Evolutionary conservation across 352 stramenopile genomes (phyloP).

Genomic region (Globisporangium recalcitrans): DNA sequence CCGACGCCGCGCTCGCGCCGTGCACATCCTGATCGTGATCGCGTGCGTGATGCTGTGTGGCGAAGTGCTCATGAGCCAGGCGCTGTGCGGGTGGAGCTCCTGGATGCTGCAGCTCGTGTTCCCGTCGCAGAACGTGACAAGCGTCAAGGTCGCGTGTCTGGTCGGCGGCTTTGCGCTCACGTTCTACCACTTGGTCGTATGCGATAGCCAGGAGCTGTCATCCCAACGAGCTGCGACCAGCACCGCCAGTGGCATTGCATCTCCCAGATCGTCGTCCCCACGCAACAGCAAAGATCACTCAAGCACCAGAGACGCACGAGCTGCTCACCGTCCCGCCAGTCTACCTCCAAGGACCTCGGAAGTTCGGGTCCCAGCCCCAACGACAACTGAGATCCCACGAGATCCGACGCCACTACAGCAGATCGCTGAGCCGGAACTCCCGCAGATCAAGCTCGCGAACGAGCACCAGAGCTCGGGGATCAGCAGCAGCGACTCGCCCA

Average conservation of each 20-base stretch:
- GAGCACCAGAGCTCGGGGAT: constrained; percentile 17
- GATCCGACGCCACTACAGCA: constrained; percentile 1
- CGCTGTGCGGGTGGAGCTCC: constrained; percentile 17
- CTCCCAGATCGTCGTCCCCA: not conserved
- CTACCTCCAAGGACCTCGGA: not conserved
- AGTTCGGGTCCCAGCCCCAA: not conserved
- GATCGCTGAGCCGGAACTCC: constrained; percentile 17
- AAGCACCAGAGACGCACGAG: not conserved
- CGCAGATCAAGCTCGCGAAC: constrained; percentile 28
- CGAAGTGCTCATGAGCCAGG: not conserved
- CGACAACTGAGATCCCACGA: not conserved
- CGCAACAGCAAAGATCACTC: not conserved
- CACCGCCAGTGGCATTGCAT: too few relatives aligned
- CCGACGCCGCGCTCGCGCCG: constrained; percentile 9
- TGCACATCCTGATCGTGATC: constrained; percentile 13
- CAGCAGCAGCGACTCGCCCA: not conserved
- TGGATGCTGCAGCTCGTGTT: constrained; percentile 35
- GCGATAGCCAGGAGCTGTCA: not conserved
- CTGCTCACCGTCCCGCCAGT: not conserved
- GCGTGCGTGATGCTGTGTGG: not conserved
- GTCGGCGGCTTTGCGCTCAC: constrained; percentile 32
- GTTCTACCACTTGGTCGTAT: constrained; percentile 28
- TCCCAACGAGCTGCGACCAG: not conserved
- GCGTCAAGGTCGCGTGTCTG: constrained; percentile 35
- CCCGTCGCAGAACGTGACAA: constrained; percentile 40